Evolutionary conservation across 176 grass and related monocot genomes (phyloP), one percentile per base, ranked within the genome.

Genomic region (Pontederia crassipes): DNA sequence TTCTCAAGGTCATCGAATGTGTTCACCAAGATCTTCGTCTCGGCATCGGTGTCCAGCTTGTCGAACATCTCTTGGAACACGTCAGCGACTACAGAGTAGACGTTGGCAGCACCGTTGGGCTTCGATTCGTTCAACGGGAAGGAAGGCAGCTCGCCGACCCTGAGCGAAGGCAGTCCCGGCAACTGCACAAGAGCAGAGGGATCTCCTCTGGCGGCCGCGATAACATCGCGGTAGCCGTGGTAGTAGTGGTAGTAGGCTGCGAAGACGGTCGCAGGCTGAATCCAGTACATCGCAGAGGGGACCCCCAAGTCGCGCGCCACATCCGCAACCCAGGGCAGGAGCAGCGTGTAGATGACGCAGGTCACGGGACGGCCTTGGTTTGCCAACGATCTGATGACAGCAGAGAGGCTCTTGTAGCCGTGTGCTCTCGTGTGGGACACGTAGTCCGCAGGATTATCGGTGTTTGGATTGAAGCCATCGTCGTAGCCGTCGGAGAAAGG

Each of bases 241-340:
- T 85, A 82, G 70, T 77, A 88, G 62, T 71, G 81, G 72, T 88
- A 77, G 76, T 87, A 84, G 2, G 64, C 47, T 27, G 64, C 65
- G 68, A 93, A 71, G 48, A 76, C 71, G 15, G 75, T 51, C 13
- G 84, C 78, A 1, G 81, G 78, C 64, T 94, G 65, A 28, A 74
- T 55, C 84, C 84, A 94, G 32, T 65, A 85, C 9, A 79, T 56
- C 45, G 69, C 69, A 0, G 61, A 64, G 47, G 68, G 78, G 17
- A 82, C 5, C 46, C 55, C 78, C 12, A 11, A 54, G 18, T 47
- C 45, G 11, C 78, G 57, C 12, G 74, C 75, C 10, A 88, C 45
- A 40, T 68, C 84, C 46, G 46, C 46, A 2, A 62, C 81, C 75
- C 81, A 84, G 0, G 46, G 2, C n/a, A 84, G 45, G 2, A 84